Evolutionary conservation across 2,329 filamentous ascomycete genomes (phyloP).

Genomic region (Zelopaecilomyces penicillatus): DNA sequence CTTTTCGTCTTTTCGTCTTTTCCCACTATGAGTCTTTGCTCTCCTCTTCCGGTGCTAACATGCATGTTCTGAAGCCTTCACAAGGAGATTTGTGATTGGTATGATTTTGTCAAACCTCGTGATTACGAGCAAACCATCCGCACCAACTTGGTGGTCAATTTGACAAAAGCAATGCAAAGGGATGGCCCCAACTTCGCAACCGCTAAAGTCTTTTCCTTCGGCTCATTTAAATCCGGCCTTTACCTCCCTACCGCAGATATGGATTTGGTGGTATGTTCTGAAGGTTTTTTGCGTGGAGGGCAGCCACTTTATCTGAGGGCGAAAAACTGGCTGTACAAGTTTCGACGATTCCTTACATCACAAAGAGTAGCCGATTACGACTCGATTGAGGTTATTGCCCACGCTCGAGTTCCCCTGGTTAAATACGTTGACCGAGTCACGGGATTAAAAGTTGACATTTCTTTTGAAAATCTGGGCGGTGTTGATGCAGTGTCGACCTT

Average conservation of each 20-base stretch:
- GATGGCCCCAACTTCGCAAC: constrained; percentile 43
- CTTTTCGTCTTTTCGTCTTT: too few relatives aligned
- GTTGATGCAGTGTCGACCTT: constrained; percentile 76
- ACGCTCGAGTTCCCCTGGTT: constrained; percentile 81
- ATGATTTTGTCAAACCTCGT: constrained; percentile 70
- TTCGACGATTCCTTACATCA: constrained; percentile 50
- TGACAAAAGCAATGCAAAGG: constrained; percentile 51
- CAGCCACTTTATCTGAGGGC: constrained; percentile 37
- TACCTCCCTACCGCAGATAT: constrained; percentile 73
- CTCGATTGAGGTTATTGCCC: constrained; percentile 58
- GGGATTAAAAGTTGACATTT: constrained; percentile 80
- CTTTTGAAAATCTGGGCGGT: constrained; percentile 85
- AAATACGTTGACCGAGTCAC: constrained; percentile 79
- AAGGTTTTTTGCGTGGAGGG: constrained; percentile 46
- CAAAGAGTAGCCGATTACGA: constrained; percentile 48
- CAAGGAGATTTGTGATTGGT: constrained; percentile 85
- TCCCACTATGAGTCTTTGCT: too few relatives aligned
- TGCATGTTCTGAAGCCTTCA: constrained; percentile 53
- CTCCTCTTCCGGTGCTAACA: neutral
- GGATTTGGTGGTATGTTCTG: constrained; percentile 74
- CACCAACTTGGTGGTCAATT: constrained; percentile 59
- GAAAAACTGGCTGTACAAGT: constrained; percentile 51
- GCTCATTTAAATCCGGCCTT: constrained; percentile 84
- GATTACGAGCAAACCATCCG: constrained; percentile 72
- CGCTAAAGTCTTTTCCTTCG: constrained; percentile 66